These are phyloP conservation scores for Penicillium parvum DNA, from an alignment of 495 filamentous ascomycete genomes.

Conservation along the genomic window DNA sequence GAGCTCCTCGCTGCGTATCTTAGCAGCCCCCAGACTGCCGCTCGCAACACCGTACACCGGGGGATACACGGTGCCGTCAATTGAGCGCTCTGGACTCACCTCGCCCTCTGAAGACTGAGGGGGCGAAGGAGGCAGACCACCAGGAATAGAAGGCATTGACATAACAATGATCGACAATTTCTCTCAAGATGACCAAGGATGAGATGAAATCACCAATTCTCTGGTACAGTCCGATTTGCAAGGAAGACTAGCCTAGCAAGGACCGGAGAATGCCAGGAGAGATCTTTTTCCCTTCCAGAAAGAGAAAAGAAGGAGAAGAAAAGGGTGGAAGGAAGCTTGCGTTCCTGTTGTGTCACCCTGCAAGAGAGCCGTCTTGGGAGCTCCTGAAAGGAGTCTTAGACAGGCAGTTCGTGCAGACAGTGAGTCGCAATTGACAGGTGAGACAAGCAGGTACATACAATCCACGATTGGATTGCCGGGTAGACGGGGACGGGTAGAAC, in stretches of 20 bases:
- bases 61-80: no score
- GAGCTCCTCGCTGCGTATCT: no score
- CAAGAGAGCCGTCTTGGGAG: constrained; percentile 4
- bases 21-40: no score
- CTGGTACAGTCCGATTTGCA: constrained; percentile 2
- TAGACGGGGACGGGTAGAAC: neutral
- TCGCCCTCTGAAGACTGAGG: constrained; percentile 11
- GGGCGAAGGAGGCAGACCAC: constrained; percentile 12
- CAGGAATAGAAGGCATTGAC: neutral
- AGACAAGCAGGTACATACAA: constrained; percentile 17
- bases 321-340: constrained; percentile 10
- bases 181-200: constrained; percentile 2
- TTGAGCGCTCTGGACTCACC: neutral
- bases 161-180: neutral
- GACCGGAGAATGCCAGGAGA: constrained; percentile 7
- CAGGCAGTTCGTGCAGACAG: constrained; percentile 3
- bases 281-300: constrained; percentile 22
- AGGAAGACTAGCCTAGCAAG: constrained; percentile 7
- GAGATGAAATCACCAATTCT: constrained; percentile 1
- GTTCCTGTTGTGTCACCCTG: constrained; percentile 12
- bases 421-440: constrained; percentile 7
- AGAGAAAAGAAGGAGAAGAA: constrained; percentile 24
- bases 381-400: constrained; percentile 14
- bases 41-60: no score
- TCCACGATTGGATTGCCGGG: constrained; percentile 3